Conservation (phyloP, 2,329 filamentous ascomycete genomes). For the Sclerotinia glacialis region DNA sequence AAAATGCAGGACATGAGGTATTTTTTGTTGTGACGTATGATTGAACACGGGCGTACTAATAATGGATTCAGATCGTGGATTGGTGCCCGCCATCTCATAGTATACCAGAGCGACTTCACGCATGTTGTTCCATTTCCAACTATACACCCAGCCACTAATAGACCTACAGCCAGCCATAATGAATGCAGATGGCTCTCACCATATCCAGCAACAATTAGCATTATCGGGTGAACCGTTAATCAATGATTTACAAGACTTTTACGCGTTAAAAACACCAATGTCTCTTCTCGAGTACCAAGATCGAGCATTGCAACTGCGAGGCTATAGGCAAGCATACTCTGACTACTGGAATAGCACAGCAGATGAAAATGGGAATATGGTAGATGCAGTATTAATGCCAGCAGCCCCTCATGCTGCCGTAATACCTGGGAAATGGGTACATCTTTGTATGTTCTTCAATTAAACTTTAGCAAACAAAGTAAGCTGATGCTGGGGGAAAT, state of each 20-base stretch:
- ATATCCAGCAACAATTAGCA: conserved; percentile 18
- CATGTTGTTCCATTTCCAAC: not conserved
- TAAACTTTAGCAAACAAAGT: not conserved
- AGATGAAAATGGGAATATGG: conserved; percentile 39
- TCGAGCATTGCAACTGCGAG: conserved; percentile 10
- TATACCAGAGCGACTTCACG: conserved; percentile 17
- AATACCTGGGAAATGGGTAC: conserved; percentile 26
- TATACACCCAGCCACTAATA: not conserved
- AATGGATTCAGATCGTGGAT: not conserved
- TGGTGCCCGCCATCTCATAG: conserved; percentile 21
- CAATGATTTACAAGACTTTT: not conserved
- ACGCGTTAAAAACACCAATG: conserved; percentile 8
- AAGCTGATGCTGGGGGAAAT: not conserved
- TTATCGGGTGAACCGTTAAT: conserved; percentile 19
- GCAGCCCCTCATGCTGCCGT: conserved; percentile 47
- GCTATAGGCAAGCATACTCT: conserved; percentile 10
- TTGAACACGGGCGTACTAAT: not conserved
- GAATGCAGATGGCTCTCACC: conserved; percentile 14
- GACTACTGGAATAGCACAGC: conserved; percentile 44
- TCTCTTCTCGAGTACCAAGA: conserved; percentile 21
- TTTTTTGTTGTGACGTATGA: not conserved
- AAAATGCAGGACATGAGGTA: conserved; percentile 6
- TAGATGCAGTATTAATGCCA: conserved; percentile 53
- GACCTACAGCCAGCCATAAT: conserved; percentile 8
- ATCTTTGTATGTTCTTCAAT: conserved; percentile 3